Evolutionary conservation across 2,329 filamentous ascomycete species (phyloP), one percentile per base, ranked within the genome.

Genomic region (Xylariales sp.): DNA sequence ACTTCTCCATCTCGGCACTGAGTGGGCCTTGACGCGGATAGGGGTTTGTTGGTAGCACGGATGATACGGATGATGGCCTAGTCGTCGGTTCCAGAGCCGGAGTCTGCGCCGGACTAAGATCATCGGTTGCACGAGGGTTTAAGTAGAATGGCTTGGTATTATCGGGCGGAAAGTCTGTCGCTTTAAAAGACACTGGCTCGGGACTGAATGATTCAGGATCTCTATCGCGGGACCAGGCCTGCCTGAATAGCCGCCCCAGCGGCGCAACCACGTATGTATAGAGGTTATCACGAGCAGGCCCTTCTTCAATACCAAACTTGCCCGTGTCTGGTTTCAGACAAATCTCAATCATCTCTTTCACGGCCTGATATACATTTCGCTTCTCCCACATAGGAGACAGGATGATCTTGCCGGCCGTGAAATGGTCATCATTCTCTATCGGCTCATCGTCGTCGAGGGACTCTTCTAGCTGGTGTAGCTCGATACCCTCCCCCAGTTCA

Each of bases 401-500:
- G 30, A 54, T 54, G 34, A 54, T 39, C 34, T 16, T 54, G 4
- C 52, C 52, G n/a, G 52, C 52, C 32, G 52, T 41, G 52, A 54
- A 41, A 54, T 54, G 52, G 52, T 54, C 52, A 6, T 54, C n/a
- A 54, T 54, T 54, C 34, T 41, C 52, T 18, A 54, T 54, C 16
- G 32, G 52, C 12, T 54, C 41, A 7, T 54, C 34, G 32, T 54
- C 34, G 32, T 54, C 52, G 52, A 18, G 14, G 30, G 32, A 54
- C 34, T 54, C 52, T 54, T 39, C 32, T 39, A 18, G 34, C 16
- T 14, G 52, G 23, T 54, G 23, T 54, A 54, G 34, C 52, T 30
- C n/a, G n/a, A 46, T 57, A 41, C 36, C 36, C 36, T 41, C 41
- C 28, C 41, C 54, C 8, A 57, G 54, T 41, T 57, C 32, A 23